Base-by-base conservation (phyloP, 2,329 filamentous ascomycete genomes). In the Calonectria crousiana region DNA sequence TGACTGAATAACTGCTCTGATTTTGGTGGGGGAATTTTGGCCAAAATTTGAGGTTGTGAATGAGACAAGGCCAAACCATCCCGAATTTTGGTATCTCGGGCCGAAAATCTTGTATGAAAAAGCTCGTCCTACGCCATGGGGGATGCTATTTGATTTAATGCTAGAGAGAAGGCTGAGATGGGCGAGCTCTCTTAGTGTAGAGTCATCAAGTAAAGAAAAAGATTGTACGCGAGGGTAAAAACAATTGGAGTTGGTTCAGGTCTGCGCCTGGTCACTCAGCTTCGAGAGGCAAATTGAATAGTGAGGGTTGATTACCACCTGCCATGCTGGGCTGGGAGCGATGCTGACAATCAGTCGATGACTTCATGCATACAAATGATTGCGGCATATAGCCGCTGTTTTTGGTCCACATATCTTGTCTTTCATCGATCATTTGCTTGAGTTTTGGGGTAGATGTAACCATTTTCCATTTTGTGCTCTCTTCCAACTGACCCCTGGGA, bases 101-200 rank as follows among this genome's bases (percentile, higher is more conserved):
- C 51, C 69, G 70, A 53, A 41, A 66, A 78, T 77, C 67, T 79
- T 34, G 60, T 68, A 79, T 75, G 49, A 68, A 75, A 52, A 69
- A 75, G 62, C 23, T 20, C 64, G 56, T 62, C 14, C 23, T 62
- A 44, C 72, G 28, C 67, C 28, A 56, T 56, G 56, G 32, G 44
- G 49, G 51, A 34, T 65, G 36, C 20, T 41, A 4, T 67, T 41
- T 53, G 14, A 36, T 38, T 26, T n/a, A n/a, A 38, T 60, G n/a
- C 41, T 10, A 8, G 18, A 36, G 6, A 23, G 56, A 20, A 20
- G 23, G 1, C 18, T 10, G 23, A 18, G 36, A 38, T 28, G 34
- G 8, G 56, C n/a, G 34, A 28, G 28, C 16, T 34, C 56, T 18
- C 26, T 34, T 41, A 41, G 56, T 11, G 56, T 18, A 23, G 23